Base-by-base conservation (phyloP, 352 stramenopile genomes). In the Phytopythium delawarense region DNA sequence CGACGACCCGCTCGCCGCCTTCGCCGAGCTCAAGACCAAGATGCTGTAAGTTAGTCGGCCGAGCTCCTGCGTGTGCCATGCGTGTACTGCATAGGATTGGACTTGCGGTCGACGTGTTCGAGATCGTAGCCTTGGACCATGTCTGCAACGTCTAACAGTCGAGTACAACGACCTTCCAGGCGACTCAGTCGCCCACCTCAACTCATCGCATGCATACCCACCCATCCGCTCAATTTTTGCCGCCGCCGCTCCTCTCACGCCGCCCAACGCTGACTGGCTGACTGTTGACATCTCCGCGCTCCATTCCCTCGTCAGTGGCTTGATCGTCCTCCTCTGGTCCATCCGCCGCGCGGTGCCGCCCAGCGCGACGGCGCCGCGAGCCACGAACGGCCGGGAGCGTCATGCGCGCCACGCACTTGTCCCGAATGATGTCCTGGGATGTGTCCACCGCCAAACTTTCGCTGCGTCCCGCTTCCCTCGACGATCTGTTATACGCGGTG, bases 1-100 rank as follows among this genome's bases (percentile, higher is more conserved):
- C 25, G 75, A 87, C 52, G 72, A 87, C 49, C 76, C 76, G 37
- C 66, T 69, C 35, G 61, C 61, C 37, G 78, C 78, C 45, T 80
- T 84, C 51, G 71, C 79, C n/a, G 72, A 86, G 53, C 74, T 85
- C 63, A 88, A 86, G 71, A 71, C 76, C 51, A 83, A 86, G 62
- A 67, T 79, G 59, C 61, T 78, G 60, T 83, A 78, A 61, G 40
- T 11, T 59, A 18, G 39, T 16, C 4, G 49, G 44, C 20, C 58
- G 35, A 8, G 34, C 59, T 30, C 25, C 35, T 60, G n/a, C 13
- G 37, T 59, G 28, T 56, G 28, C 28, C 12, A 23, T 51, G 21
- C 21, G 45, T 51, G 5, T 34, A 9, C 42, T 49, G 42, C 42
- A 49, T 49, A 28, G 42, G 12, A 15, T 15, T 49, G 20, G 42